Conservation (phyloP, 2,329 filamentous ascomycete species). For the Fusarium pilosicola region DNA sequence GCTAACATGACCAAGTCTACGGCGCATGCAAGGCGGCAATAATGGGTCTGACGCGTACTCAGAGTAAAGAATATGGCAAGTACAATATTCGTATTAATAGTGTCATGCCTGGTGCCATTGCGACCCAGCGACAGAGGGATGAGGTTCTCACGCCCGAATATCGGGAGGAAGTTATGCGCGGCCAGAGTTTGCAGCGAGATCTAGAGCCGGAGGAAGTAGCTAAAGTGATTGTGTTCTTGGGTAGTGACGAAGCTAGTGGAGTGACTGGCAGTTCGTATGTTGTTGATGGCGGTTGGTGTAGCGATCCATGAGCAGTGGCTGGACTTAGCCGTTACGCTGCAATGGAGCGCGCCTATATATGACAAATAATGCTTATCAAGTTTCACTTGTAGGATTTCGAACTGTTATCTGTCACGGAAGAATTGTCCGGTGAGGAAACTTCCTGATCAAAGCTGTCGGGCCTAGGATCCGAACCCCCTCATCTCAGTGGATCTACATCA, state of each 20-base stretch:
- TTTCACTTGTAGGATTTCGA: fast-evolving
- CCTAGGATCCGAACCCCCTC: slow-evolving; percentile 5
- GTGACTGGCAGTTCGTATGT: slow-evolving; percentile 55
- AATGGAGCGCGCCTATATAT: fast-evolving
- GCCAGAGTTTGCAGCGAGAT: slow-evolving; percentile 56
- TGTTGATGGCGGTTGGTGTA: slow-evolving; percentile 49
- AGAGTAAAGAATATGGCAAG: slow-evolving; percentile 63
- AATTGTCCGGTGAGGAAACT: neutral
- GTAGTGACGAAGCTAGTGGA: slow-evolving; percentile 57
- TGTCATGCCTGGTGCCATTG: slow-evolving; percentile 60
- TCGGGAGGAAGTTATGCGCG: slow-evolving; percentile 50
- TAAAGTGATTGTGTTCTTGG: slow-evolving; percentile 56
- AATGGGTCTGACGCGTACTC: slow-evolving; percentile 65
- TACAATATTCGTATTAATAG: slow-evolving; percentile 59
- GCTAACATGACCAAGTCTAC: slow-evolving; percentile 48
- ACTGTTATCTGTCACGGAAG: too few species aligned
- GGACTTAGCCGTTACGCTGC: too few species aligned
- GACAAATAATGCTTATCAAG: fast-evolving
- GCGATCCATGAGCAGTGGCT: slow-evolving; percentile 17
- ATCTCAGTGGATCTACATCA: neutral
- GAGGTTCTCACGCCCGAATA: slow-evolving; percentile 57
- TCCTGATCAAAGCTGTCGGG: neutral
- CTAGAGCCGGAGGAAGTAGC: slow-evolving; percentile 57
- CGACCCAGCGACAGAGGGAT: slow-evolving; percentile 56
- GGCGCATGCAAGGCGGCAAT: slow-evolving; percentile 64